A percentile compares a stretch with the other conserved stretches of the same genome.
These are phyloP conservation scores for Acanthamoeba divionensis DNA, from an alignment of 208 protist species.

Conservation along the genomic window DNA sequence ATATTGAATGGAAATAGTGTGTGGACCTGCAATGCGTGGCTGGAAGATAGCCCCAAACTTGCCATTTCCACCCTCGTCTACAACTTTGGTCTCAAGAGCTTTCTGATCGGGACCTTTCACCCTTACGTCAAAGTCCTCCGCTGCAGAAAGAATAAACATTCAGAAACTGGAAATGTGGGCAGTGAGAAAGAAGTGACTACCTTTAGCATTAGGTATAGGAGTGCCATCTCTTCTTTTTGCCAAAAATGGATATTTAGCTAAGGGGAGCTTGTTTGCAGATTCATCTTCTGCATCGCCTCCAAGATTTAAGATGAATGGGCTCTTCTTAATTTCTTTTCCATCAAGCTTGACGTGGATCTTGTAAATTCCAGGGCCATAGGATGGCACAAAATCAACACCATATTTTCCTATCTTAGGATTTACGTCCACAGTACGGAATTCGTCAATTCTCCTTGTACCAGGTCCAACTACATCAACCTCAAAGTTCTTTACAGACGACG, in stretches of 20 bases:
- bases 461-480: background rate
- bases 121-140: background rate
- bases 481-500: background rate
- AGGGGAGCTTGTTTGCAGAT: slow-evolving; percentile 8
- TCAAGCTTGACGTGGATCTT: background rate
- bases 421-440: background rate
- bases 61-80: background rate
- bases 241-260: too few species aligned
- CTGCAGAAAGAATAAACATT: background rate
- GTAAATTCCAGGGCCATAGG: background rate
- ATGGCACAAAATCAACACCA: slow-evolving; percentile 25
- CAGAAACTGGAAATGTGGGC: background rate
- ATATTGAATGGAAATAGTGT: slow-evolving; percentile 56
- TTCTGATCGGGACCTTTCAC: background rate
- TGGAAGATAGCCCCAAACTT: slow-evolving; percentile 3
- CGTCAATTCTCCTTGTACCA: background rate
- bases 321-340: slow-evolving; percentile 1
- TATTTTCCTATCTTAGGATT: background rate
- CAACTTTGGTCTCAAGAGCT: background rate
- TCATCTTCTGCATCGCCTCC: background rate
- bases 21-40: background rate
- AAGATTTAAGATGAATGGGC: background rate
- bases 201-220: background rate
- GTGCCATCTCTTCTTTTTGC: background rate
- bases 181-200: background rate